Evolutionary conservation across 805 yeast genomes (phyloP), one percentile per base, ranked within the genome.

Genomic region (Cyberlindnera petersonii): DNA sequence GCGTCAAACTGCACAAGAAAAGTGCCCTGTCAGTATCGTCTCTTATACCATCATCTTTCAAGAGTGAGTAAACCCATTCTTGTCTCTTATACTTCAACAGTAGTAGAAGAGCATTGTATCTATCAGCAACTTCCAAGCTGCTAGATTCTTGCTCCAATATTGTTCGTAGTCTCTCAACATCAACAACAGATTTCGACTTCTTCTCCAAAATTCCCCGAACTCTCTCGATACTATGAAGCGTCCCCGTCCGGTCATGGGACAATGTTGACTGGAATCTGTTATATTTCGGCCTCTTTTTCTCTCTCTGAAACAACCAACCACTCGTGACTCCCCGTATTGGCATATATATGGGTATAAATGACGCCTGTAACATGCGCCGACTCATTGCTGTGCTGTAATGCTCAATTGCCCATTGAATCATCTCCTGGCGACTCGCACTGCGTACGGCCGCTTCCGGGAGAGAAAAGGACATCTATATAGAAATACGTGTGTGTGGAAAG

Each of bases 41-140:
- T 11, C 17, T 17, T 6, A 27, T 9, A 8, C 26, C 37, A 4
- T 27, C n/a, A n/a, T n/a, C n/a, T 18, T n/a, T 23, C 10, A 4
- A 43, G 35, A 23, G 46, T 30, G 39, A 33, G 4, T 33, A 31
- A 3, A 47, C 43, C 38, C 39, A 37, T 5, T 43, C 46, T 16
- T 22, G 29, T 27, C 37, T 40, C 26, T 45, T 47, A 27, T 24
- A 37, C 28, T 29, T 39, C 6, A 49, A 39, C 1, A 49, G 37
- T 2, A 42, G 11, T 5, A 34, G 5, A 8, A 47, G 17, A 1
- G 37, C 37, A 9, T 39, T 32, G 9, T 24, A 24, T 26, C 43
- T 29, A 11, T 41, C 33, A n/a, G n/a, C n/a, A n/a, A n/a, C n/a
- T n/a, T n/a, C n/a, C n/a, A n/a, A n/a, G n/a, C n/a, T n/a, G n/a